Evolutionary conservation across 768 basidiomycete species (phyloP).

Genomic region (Stropharia rugosoannulata): DNA sequence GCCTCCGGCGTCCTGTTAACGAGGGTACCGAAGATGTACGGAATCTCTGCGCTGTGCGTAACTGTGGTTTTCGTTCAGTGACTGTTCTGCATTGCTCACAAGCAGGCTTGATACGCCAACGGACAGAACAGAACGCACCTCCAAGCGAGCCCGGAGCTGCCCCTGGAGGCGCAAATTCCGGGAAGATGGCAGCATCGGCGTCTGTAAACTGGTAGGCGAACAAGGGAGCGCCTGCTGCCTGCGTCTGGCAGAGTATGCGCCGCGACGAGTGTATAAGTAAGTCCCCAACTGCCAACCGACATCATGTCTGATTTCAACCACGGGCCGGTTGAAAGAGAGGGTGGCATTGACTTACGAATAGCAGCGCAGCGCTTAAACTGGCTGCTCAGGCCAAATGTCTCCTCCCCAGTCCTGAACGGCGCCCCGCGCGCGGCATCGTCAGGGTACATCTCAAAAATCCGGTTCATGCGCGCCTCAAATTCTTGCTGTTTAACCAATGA

Average conservation of each 20-base stretch:
- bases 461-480: conserved; percentile 3
- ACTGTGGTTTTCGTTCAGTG: conserved; percentile 7
- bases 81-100: neutral
- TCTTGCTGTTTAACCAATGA: neutral
- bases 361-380: conserved; percentile 27
- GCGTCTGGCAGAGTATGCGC: conserved; percentile 33
- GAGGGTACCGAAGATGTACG: conserved; percentile 28
- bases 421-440: conserved; percentile 36
- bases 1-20: conserved; percentile 14
- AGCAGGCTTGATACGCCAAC: too few relatives aligned
- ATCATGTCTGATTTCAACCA: neutral
- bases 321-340: neutral
- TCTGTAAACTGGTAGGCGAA: conserved; percentile 41
- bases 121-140: conserved; percentile 12
- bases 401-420: conserved; percentile 41
- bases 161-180: conserved; percentile 15
- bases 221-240: conserved; percentile 31
- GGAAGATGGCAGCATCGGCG: conserved; percentile 10
- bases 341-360: conserved; percentile 17
- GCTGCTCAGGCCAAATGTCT: conserved; percentile 35
- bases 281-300: conserved; percentile 21
- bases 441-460: conserved; percentile 26
- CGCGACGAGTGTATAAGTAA: conserved; percentile 22
- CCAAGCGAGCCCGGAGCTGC: conserved; percentile 19
- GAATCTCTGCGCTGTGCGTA: conserved; percentile 22